These are phyloP conservation scores for Lactarius akahatsu DNA, from an alignment of 768 basidiomycete genomes.

Conservation along the genomic window DNA sequence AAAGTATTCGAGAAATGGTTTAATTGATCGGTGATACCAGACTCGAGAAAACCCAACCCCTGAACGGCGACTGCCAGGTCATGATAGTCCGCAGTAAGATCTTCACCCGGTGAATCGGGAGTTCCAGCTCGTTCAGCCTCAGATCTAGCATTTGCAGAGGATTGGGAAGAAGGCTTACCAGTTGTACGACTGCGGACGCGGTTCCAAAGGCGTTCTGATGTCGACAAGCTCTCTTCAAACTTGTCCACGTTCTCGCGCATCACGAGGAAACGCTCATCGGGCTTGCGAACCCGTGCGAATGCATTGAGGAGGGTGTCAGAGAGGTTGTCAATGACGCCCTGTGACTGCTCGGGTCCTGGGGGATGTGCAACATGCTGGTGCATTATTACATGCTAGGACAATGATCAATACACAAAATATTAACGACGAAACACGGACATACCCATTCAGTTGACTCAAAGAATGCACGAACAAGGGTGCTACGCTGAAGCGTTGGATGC, in stretches of 20 bases:
- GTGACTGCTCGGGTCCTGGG: constrained; percentile 74
- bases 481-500: constrained; percentile 92
- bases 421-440: constrained; percentile 32
- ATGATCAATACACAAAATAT: constrained; percentile 19
- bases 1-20: constrained; percentile 97
- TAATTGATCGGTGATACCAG: constrained; percentile 96
- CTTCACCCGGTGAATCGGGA: constrained; percentile 74
- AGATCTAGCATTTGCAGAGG: constrained; percentile 47
- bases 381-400: constrained; percentile 85
- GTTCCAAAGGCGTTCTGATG: constrained; percentile 78
- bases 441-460: constrained; percentile 99
- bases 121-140: constrained; percentile 84
- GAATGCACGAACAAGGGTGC: constrained; percentile 89
- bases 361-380: constrained; percentile 95
- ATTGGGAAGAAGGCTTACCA: constrained; percentile 57
- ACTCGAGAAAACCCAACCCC: constrained; percentile 96
- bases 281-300: constrained; percentile 93
- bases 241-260: constrained; percentile 94
- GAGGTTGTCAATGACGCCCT: constrained; percentile 88
- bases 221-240: constrained; percentile 89
- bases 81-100: constrained; percentile 96
- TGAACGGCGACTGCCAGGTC: constrained; percentile 95
- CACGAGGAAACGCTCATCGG: constrained; percentile 90
- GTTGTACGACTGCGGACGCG: constrained; percentile 78
- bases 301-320: constrained; percentile 96